These are phyloP conservation scores for Tuber calosporum DNA, from an alignment of 495 filamentous ascomycete genomes.

Conservation along the genomic window DNA sequence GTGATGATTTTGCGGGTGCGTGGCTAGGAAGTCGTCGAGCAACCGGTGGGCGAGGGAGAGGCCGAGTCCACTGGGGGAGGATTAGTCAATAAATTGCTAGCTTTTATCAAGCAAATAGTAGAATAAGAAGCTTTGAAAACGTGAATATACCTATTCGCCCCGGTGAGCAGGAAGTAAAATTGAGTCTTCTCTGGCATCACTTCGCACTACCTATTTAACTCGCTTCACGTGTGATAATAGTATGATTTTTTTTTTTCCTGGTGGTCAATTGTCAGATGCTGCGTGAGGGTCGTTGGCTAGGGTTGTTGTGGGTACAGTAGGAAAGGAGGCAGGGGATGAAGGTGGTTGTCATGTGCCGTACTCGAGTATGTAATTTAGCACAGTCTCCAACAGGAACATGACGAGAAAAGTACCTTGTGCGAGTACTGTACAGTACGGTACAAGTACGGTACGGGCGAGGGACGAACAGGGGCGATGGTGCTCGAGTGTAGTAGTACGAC, in stretches of 20 bases:
- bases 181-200: constrained; percentile 22
- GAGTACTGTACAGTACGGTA: too few species aligned
- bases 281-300: too few species aligned
- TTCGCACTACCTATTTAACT: background rate
- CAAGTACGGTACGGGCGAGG: too few species aligned
- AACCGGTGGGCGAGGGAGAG: constrained; percentile 78
- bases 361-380: too few species aligned
- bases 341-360: background rate
- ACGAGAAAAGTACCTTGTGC: too few species aligned
- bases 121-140: background rate
- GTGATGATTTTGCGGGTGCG: constrained; percentile 55
- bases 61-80: constrained; percentile 67
- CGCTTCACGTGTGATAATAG: background rate
- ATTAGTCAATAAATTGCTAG: constrained; percentile 32
- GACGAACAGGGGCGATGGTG: too few species aligned
- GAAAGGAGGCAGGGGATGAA: background rate
- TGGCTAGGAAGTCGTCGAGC: constrained; percentile 78
- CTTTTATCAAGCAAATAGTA: background rate
- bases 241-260: background rate
- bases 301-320: too few species aligned
- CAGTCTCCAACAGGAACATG: too few species aligned
- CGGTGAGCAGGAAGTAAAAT: constrained; percentile 56
- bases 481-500: too few species aligned
- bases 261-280: background rate
- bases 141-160: constrained; percentile 60